Conservation (phyloP, 1,284 basidiomycete species). For the Apiotrichum siamense region DNA sequence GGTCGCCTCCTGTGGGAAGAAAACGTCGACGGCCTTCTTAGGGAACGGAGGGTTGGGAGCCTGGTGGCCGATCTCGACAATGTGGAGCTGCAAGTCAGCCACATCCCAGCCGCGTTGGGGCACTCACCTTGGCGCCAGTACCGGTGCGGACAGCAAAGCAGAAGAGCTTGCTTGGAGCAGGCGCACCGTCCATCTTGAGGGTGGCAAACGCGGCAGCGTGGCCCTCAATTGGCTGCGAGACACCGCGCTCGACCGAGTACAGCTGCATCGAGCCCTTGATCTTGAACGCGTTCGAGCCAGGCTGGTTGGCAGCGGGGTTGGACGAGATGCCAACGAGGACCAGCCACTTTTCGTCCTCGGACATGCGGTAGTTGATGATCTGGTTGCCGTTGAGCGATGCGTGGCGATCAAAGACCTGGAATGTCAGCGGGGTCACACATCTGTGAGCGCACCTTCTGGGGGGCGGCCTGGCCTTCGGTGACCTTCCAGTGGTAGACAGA, state of each 20-base stretch:
- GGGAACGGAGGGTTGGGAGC: constrained; percentile 91
- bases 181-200: constrained; percentile 79
- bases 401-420: constrained; percentile 81
- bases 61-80: constrained; percentile 97
- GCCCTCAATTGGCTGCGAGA: constrained; percentile 97
- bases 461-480: constrained; percentile 41
- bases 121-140: constrained; percentile 83
- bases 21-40: constrained; percentile 98
- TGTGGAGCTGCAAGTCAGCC: constrained; percentile 67
- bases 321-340: constrained; percentile 94
- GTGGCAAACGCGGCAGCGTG: constrained; percentile 96
- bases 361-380: constrained; percentile 97
- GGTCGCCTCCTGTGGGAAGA: constrained; percentile 96
- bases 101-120: background rate
- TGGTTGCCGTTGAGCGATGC: constrained; percentile 88
- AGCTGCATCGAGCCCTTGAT: constrained; percentile 96
- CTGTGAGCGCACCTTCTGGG: constrained; percentile 48
- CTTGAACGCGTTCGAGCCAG: constrained; percentile 88
- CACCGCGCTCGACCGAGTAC: constrained; percentile 70
- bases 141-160: constrained; percentile 93
- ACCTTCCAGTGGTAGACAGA: constrained; percentile 92
- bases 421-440: background rate
- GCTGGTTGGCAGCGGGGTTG: constrained; percentile 62
- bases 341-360: constrained; percentile 93
- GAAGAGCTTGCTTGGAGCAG: constrained; percentile 83